Evolutionary conservation across 176 grass and related monocot species (phyloP), one percentile per base, ranked within the genome.

Genomic region (Ananas comosus): DNA sequence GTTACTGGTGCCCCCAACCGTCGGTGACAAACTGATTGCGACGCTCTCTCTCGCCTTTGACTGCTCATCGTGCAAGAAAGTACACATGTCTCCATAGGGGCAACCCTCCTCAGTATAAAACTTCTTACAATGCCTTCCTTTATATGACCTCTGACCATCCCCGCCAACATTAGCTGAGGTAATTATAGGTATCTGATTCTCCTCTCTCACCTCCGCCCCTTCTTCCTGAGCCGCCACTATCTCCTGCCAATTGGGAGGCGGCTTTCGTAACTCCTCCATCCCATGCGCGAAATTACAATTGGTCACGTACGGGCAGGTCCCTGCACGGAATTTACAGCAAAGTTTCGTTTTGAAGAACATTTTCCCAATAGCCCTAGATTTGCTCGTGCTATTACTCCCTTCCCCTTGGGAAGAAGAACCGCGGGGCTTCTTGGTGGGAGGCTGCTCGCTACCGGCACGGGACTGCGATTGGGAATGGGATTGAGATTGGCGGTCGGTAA

Each of bases 261-360:
- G 94, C 82, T 99, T 99, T 68, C 89, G 89, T 42, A 99, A 85
- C 81, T 99, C 94, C 89, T 99, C 94, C 82, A 99, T 93, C 49
- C 94, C 89, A 16, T 99, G 94, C 3, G 94, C 89, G 16, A 99
- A 99, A 84, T 99, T 99, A 75, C 89, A 99, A 28, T 93, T 99
- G 21, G 94, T 93, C 11, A 99, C 82, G 22, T 99, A 99, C 0
- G 94, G 94, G 70, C 94, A 99, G 10, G 94, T 99, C 53, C 94
- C 94, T 0, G 87, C 85, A 0, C 89, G 84, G 71, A 93, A 93
- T 72, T 99, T 91, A 80, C 94, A 93, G 85, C 94, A 99, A 25
- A 99, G 94, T 73, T 99, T 99, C 33, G 94, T 99, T 76, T 99
- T 99, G 82, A 99, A 99, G 86, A 99, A 99, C 94, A 99, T 99